A percentile compares a stretch with the other conserved stretches of the same genome.
These are phyloP conservation scores for Trichoderma simmonsii DNA, from an alignment of 2,329 filamentous ascomycete genomes.

Conservation along the genomic window DNA sequence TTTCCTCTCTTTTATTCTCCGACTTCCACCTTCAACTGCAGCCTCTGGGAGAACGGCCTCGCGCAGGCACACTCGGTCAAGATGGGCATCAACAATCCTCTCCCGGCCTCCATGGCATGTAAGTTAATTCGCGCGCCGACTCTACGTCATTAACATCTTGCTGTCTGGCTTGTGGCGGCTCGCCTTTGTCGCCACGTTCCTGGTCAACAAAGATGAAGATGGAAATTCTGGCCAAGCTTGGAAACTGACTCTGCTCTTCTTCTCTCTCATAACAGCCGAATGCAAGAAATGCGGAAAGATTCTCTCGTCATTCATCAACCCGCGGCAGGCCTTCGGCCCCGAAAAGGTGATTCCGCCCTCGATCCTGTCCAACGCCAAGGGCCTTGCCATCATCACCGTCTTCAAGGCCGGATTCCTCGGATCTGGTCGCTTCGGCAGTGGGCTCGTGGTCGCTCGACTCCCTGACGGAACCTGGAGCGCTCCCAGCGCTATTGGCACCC, in stretches of 20 bases:
- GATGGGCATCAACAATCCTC: slow-evolving; percentile 60
- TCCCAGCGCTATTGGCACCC: slow-evolving; percentile 75
- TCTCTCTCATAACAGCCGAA: slow-evolving; percentile 63
- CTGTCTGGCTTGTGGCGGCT: slow-evolving; percentile 1
- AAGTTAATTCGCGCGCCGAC: slow-evolving; percentile 37
- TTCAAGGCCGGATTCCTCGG: slow-evolving; percentile 85
- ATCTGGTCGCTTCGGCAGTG: slow-evolving; percentile 76
- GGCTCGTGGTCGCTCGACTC: slow-evolving; percentile 76
- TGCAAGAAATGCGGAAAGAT: slow-evolving; percentile 98
- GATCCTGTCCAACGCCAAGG: slow-evolving; percentile 88
- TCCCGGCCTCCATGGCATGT: slow-evolving; percentile 66
- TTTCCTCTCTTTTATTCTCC: not conserved
- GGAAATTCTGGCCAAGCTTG: not conserved
- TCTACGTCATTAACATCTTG: slow-evolving; percentile 4
- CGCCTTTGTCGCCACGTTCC: slow-evolving; percentile 10
- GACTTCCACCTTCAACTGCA: not conserved
- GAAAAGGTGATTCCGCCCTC: slow-evolving; percentile 95
- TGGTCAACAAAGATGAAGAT: not conserved
- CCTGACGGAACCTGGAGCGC: slow-evolving; percentile 78
- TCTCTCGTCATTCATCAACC: slow-evolving; percentile 89
- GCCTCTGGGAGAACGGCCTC: not conserved
- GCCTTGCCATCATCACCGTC: slow-evolving; percentile 80
- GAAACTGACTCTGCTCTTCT: slow-evolving; percentile 10
- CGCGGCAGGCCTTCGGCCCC: slow-evolving; percentile 86
- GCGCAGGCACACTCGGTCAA: slow-evolving; percentile 4